Conservation (phyloP, 2,329 filamentous ascomycete genomes). For the Calycina herbarum region DNA sequence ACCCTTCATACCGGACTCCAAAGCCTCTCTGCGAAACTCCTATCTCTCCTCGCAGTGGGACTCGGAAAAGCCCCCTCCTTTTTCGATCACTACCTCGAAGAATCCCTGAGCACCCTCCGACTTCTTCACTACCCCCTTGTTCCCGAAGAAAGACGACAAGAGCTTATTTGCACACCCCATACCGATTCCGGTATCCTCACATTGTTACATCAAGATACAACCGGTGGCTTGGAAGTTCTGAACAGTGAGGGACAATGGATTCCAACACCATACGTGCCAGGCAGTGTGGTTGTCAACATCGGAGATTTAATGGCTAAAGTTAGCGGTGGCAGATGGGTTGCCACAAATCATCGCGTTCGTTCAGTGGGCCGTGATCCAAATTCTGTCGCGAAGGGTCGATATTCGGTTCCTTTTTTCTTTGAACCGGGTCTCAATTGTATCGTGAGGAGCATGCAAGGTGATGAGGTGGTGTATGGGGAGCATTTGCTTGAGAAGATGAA, state of each 20-base stretch:
- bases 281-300: slow-evolving; percentile 51
- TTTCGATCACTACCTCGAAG: slow-evolving; percentile 43
- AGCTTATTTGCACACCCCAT: slow-evolving; percentile 42
- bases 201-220: slow-evolving; percentile 48
- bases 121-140: slow-evolving; percentile 46
- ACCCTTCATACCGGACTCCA: slow-evolving; percentile 43
- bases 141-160: slow-evolving; percentile 19
- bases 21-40: slow-evolving; percentile 39
- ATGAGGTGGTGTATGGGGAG: slow-evolving; percentile 42
- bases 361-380: slow-evolving; percentile 27
- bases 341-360: slow-evolving; percentile 47
- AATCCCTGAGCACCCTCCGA: slow-evolving; percentile 46
- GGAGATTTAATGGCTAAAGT: slow-evolving; percentile 41
- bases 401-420: slow-evolving; percentile 50
- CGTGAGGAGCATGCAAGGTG: slow-evolving; percentile 38
- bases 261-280: slow-evolving; percentile 46
- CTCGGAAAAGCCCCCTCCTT: slow-evolving; percentile 41
- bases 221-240: slow-evolving; percentile 48
- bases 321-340: slow-evolving; percentile 44
- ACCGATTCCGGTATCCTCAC: slow-evolving; percentile 49
- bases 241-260: slow-evolving; percentile 50
- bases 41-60: slow-evolving; percentile 43
- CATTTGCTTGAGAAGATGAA: slow-evolving; percentile 47
- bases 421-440: slow-evolving; percentile 46
- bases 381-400: slow-evolving; percentile 25